Conservation (phyloP, 306 rosid species). For the Cucumis sativus region DNA sequence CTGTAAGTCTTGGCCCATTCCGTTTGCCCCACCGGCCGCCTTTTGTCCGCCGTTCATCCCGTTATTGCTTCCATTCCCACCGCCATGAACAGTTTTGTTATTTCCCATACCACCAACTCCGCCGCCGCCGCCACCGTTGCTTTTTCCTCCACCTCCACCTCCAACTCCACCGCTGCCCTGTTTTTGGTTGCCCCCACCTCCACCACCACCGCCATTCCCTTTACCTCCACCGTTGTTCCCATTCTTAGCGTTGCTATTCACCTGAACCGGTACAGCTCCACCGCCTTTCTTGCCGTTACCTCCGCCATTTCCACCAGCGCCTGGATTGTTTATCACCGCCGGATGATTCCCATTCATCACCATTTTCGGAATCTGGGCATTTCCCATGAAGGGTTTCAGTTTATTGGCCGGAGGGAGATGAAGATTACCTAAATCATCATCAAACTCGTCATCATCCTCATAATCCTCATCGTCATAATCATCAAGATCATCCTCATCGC, state of each 20-base stretch:
- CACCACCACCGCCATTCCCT: slow-evolving; percentile 22
- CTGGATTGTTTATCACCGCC: slow-evolving; percentile 21
- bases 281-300: slow-evolving; percentile 26
- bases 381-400: slow-evolving; percentile 35
- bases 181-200: slow-evolving; percentile 20
- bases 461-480: slow-evolving; percentile 11
- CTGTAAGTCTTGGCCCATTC: slow-evolving; percentile 20
- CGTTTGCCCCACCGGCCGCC: slow-evolving; percentile 20
- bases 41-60: slow-evolving; percentile 16
- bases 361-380: slow-evolving; percentile 24
- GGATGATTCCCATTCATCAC: slow-evolving; percentile 37
- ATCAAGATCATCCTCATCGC: slow-evolving; percentile 42
- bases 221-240: slow-evolving; percentile 26
- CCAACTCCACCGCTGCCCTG: slow-evolving; percentile 22
- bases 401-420: slow-evolving; percentile 21
- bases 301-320: slow-evolving; percentile 7
- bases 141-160: slow-evolving; percentile 18
- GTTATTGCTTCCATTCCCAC: not conserved
- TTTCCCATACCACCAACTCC: slow-evolving; percentile 7
- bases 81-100: slow-evolving; percentile 23
- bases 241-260: slow-evolving; percentile 18
- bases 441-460: slow-evolving; percentile 22
- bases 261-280: slow-evolving; percentile 17
- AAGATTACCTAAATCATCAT: slow-evolving; percentile 42
- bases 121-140: slow-evolving; percentile 6